A percentile compares a stretch with the other conserved stretches of the same genome.
Evolutionary conservation across 2,329 filamentous ascomycete genomes (phyloP).

Genomic region (Sordariomycetes sp.): DNA sequence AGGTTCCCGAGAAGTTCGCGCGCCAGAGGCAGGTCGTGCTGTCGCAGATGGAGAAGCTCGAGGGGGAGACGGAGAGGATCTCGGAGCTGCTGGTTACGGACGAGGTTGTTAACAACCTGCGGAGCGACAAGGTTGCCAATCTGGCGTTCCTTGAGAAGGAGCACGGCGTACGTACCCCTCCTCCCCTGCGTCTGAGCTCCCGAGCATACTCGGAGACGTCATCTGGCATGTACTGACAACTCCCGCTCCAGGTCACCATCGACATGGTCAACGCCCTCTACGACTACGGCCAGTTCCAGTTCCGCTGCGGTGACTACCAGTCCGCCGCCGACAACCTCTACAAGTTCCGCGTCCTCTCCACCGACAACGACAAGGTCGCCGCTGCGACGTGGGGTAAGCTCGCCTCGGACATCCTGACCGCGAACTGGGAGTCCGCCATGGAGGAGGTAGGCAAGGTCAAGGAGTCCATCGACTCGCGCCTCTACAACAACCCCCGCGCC

Average conservation of each 20-base stretch:
- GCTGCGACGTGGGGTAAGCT: conserved; percentile 97
- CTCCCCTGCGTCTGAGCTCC: background rate
- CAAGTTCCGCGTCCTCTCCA: conserved; percentile 95
- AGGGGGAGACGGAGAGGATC: conserved; percentile 82
- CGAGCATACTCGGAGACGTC: background rate
- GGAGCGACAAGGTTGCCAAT: conserved; percentile 97
- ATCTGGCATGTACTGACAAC: background rate
- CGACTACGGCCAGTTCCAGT: conserved; percentile 94
- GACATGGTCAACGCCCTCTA: conserved; percentile 95
- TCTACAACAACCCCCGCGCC: conserved; percentile 91
- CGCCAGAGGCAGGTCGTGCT: conserved; percentile 85
- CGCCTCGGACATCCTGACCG: conserved; percentile 86
- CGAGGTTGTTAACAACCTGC: conserved; percentile 78
- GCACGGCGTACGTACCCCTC: conserved; percentile 56
- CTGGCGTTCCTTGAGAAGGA: conserved; percentile 96
- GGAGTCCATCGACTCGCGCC: conserved; percentile 82
- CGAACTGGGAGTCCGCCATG: conserved; percentile 88
- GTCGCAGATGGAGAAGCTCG: conserved; percentile 66
- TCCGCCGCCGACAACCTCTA: conserved; percentile 88
- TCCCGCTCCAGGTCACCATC: conserved; percentile 56
- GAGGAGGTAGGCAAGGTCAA: conserved; percentile 85
- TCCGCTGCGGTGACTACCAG: conserved; percentile 89
- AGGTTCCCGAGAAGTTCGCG: conserved; percentile 72
- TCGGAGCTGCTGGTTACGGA: conserved; percentile 76
- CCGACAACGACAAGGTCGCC: conserved; percentile 94